Conservation (phyloP, 148 eudicot genomes). For the Nyssa sinensis region DNA sequence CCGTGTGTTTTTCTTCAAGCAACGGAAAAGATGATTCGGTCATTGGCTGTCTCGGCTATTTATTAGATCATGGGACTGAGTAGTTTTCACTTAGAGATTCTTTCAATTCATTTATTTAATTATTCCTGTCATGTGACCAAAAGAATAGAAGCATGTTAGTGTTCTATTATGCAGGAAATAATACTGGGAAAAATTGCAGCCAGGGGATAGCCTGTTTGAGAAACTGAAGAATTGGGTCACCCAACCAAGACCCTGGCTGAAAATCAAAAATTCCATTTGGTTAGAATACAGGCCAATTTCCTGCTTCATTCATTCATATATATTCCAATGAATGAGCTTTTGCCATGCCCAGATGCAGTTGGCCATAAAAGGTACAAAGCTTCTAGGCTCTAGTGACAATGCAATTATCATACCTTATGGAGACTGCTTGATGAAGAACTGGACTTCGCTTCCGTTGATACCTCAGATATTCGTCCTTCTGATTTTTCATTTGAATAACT, state of each 20-base stretch:
- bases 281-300: neutral
- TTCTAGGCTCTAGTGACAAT: neutral
- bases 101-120: slow-evolving; percentile 3
- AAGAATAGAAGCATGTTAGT: neutral
- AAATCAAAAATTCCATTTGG: neutral
- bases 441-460: slow-evolving; percentile 21
- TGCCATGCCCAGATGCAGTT: too few relatives aligned
- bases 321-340: neutral
- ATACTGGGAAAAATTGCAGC: neutral
- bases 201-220: neutral
- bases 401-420: slow-evolving; percentile 19
- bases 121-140: slow-evolving; percentile 8
- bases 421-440: slow-evolving; percentile 13
- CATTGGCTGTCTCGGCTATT: too few relatives aligned
- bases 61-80: too few relatives aligned
- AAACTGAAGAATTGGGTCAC: neutral
- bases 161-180: neutral
- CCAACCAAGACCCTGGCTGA: neutral
- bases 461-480: slow-evolving; percentile 39
- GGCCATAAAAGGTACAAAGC: neutral
- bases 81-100: neutral
- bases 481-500: slow-evolving; percentile 62
- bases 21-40: neutral
- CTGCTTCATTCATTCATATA: neutral
- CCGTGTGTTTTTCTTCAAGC: neutral